Evolutionary conservation across 768 basidiomycete species (phyloP).

Genomic region (Leccinum disarticulatum): DNA sequence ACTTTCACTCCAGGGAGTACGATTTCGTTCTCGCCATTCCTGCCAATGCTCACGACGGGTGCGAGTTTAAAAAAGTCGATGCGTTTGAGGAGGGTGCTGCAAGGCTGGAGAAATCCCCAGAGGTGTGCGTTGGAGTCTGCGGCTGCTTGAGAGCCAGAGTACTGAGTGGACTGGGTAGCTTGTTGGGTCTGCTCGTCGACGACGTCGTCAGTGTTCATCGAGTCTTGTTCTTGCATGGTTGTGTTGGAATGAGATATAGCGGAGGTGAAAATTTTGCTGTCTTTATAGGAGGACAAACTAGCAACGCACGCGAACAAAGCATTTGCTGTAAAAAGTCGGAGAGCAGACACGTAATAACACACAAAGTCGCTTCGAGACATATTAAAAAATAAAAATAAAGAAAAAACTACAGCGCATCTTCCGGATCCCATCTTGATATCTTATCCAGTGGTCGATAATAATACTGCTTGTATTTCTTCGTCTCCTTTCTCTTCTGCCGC

Average conservation of each 20-base stretch:
- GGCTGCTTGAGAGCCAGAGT: slow-evolving; percentile 29
- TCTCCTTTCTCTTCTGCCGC: slow-evolving; percentile 69
- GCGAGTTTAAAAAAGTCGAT: slow-evolving; percentile 62
- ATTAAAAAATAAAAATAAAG: slow-evolving; percentile 7
- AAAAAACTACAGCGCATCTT: slow-evolving; percentile 46
- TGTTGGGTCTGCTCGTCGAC: slow-evolving; percentile 38
- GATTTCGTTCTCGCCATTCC: slow-evolving; percentile 49
- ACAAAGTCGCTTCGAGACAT: slow-evolving; percentile 22
- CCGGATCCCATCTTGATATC: slow-evolving; percentile 71
- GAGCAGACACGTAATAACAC: slow-evolving; percentile 8
- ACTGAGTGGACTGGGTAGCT: slow-evolving; percentile 42
- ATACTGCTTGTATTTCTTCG: slow-evolving; percentile 85
- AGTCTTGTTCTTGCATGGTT: slow-evolving; percentile 24
- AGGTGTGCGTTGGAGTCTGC: slow-evolving; percentile 38
- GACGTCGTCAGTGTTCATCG: slow-evolving; percentile 27
- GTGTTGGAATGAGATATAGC: background rate
- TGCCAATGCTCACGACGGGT: slow-evolving; percentile 53
- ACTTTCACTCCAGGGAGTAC: slow-evolving; percentile 71
- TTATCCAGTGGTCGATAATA: slow-evolving; percentile 76
- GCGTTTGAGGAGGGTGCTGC: slow-evolving; percentile 48
- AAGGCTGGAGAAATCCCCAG: slow-evolving; percentile 75
- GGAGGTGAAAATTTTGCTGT: background rate
- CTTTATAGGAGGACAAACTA: slow-evolving; percentile 29
- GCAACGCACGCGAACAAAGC: background rate
- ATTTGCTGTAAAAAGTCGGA: slow-evolving; percentile 8